Percentiles rank a stretch among this genome's conserved stretches.
Conservation (phyloP, 2,329 filamentous ascomycete species). For the Ophiocordyceps camponoti-leonardi region DNA sequence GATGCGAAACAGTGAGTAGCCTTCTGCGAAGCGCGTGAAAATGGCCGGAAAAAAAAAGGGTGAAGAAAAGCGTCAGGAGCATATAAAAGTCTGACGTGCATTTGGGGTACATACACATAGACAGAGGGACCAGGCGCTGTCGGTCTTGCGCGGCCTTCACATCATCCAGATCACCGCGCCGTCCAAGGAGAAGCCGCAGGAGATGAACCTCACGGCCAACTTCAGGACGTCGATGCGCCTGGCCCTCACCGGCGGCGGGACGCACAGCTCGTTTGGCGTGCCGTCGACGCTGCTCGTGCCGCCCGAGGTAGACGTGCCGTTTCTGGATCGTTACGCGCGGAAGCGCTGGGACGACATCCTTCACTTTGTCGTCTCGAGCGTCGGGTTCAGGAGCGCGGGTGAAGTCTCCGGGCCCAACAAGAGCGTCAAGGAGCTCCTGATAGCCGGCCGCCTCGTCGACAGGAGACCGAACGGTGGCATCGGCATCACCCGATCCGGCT, state of each 20-base stretch:
- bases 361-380: constrained; percentile 80
- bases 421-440: constrained; percentile 70
- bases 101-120: constrained; percentile 20
- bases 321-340: constrained; percentile 72
- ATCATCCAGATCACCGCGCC: constrained; percentile 54
- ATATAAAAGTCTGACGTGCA: background rate
- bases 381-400: constrained; percentile 33
- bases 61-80: too few species aligned
- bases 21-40: too few species aligned
- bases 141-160: constrained; percentile 69
- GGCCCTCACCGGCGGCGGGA: constrained; percentile 73
- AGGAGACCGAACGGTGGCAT: constrained; percentile 43
- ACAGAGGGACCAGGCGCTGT: constrained; percentile 69
- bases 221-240: constrained; percentile 73
- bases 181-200: constrained; percentile 45
- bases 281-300: constrained; percentile 50
- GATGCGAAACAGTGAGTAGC: constrained; percentile 25
- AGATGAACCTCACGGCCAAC: constrained; percentile 61
- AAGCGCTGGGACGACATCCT: constrained; percentile 91
- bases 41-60: too few species aligned
- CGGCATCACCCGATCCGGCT: constrained; percentile 80
- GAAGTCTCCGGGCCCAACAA: constrained; percentile 42
- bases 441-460: constrained; percentile 67
- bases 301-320: constrained; percentile 46
- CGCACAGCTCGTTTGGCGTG: constrained; percentile 80